A percentile compares a stretch with the other conserved stretches of the same genome.
These are phyloP conservation scores for Tolypocladium cylindrosporum DNA, from an alignment of 2,329 filamentous ascomycete species.

Conservation along the genomic window DNA sequence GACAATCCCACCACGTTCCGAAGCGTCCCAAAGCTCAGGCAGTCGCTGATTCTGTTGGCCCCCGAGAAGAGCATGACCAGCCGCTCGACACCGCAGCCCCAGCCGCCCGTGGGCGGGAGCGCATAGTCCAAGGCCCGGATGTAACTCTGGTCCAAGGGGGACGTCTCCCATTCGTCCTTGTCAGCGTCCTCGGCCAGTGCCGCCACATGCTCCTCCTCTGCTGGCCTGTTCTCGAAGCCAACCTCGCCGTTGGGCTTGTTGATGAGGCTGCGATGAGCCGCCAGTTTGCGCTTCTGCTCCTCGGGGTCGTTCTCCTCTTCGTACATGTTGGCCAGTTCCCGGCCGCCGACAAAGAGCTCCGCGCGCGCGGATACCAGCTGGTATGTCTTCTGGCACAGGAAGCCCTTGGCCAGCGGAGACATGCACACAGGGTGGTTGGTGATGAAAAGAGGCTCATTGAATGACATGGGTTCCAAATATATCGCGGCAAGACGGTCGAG, in stretches of 20 bases:
- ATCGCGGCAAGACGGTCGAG: slow-evolving; percentile 70
- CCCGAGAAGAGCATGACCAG: slow-evolving; percentile 86
- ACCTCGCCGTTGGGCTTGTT: slow-evolving; percentile 22
- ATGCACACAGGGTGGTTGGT: slow-evolving; percentile 83
- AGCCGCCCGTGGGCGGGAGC: slow-evolving; percentile 89
- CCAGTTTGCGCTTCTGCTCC: slow-evolving; percentile 76
- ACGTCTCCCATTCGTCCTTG: slow-evolving; percentile 34
- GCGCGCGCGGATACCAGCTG: slow-evolving; percentile 73
- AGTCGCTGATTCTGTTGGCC: slow-evolving; percentile 69
- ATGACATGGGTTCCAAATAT: slow-evolving; percentile 71
- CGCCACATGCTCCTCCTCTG: slow-evolving; percentile 6
- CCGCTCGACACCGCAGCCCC: slow-evolving; percentile 89
- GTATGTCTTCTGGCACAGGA: slow-evolving; percentile 53
- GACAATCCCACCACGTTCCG: slow-evolving; percentile 52
- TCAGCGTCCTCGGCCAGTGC: slow-evolving; percentile 27
- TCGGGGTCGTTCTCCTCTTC: slow-evolving; percentile 95
- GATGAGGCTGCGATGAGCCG: slow-evolving; percentile 35
- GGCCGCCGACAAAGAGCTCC: slow-evolving; percentile 71
- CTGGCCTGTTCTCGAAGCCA: slow-evolving; percentile 13
- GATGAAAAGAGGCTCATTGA: slow-evolving; percentile 66
- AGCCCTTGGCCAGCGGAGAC: slow-evolving; percentile 85
- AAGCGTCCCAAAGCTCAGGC: slow-evolving; percentile 80
- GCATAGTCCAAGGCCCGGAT: slow-evolving; percentile 78
- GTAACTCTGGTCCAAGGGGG: slow-evolving; percentile 66
- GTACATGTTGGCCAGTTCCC: slow-evolving; percentile 91